Evolutionary conservation across 2,329 filamentous ascomycete genomes (phyloP), one percentile per base, ranked within the genome.

Genomic region (Penicillium sp.): DNA sequence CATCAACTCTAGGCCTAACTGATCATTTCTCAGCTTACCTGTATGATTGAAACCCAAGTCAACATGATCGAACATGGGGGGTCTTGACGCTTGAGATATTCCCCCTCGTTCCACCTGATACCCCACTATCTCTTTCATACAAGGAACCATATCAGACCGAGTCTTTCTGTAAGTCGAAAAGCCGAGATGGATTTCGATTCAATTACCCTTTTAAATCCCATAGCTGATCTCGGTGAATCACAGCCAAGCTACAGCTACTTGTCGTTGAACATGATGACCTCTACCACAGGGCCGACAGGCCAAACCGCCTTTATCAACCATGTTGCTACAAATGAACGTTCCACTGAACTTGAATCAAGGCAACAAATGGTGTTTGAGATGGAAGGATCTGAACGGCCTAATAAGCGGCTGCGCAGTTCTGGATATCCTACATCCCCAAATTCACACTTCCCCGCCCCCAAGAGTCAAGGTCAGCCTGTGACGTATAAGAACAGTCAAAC

Each of bases 191-290:
- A 47, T 21, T 50, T 51, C 14, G 11, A 24, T 50, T 29, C 42
- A 22, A 49, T 51, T 8, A 43, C 37, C 21, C 22, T 48, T 4
- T 42, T 37, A 26, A 26, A 19, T 22, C 49, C 49, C 11, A n/a
- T 24, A 56, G 46, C 26, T 35, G 22, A 37, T 16, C 0, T 49
- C 39, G 22, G 21, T 26, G 21, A 37, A 58, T 22, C n/a, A 6
- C 47, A 35, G 37, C 37, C 53, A 31, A 26, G 33, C 22, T 58
- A 49, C 52, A 57, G 55, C 35, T 55, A 58, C 35, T 16, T 49
- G 33, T 29, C 49, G 21, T 54, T 57, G 47, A 62, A 51, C 24
- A 71, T 72, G 71, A 64, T 68, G 54, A 52, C 64, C 37, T 54
- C 68, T 42, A 54, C 66, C 45, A 57, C 50, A 19, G 60, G 62